Evolutionary conservation across 176 grass and related monocot genomes (phyloP), one percentile per base, ranked within the genome.

Genomic region (Tillandsia fasciculata): DNA sequence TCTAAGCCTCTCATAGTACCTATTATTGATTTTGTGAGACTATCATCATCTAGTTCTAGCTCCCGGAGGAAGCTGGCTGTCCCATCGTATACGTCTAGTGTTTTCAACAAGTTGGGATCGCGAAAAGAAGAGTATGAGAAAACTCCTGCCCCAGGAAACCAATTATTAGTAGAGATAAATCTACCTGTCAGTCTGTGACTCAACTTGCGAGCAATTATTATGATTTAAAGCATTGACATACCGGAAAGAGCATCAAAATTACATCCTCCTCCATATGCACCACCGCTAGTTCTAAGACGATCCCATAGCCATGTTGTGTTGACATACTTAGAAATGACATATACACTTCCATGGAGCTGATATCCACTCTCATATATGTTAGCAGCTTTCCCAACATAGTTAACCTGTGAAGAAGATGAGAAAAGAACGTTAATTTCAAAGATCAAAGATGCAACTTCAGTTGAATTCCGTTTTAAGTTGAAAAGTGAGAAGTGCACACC

Each of bases 71-170:
- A 99, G 64, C 77, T 83, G 47, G 87, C 89, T 66, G 94, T 99
- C 52, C 81, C 89, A 77, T 99, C 94, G 78, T 99, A 99, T 67
- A 93, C 65, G 10, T 93, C 89, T 52, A 99, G 75, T 47, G 94
- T 99, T 90, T 99, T 99, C 75, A 99, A 70, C 48, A 99, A 87
- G 73, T 99, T 99, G 51, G 94, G 94, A 80, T 99, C 94, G 48
- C 94, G 87, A 65, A 93, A 99, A 75, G 94, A 99, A 70, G 90
- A 84, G 81, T 99, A 99, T 10, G 94, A 99, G 72, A 99, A 88
- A 18, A 99, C 90, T 52, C 94, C 94, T 99, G 86, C 58, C 28
- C 81, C 48, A 74, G 6, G 61, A 75, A 74, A 2, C 15, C 10
- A 61, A 73, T 73, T 81, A 59, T 59, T 59, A 17, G 15, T 0